A percentile compares a stretch with the other conserved stretches of the same genome.
phyloP scores from a whole-genome alignment of 495 filamentous ascomycete genomes.

The Sporormia fimetaria region DNA sequence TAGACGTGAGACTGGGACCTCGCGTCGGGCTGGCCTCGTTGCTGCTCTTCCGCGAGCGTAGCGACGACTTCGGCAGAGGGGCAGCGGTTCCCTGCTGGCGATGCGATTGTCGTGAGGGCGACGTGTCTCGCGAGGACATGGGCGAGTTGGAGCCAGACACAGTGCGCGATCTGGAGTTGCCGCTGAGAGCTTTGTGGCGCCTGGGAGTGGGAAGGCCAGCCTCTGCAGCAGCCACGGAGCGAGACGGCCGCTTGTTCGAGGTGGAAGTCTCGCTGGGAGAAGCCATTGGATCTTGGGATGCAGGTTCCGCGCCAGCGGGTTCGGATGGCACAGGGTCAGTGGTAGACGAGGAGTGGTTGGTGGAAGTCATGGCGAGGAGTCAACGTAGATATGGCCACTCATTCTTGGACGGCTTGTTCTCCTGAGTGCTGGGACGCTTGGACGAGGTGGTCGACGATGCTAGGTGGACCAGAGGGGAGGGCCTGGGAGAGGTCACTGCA shows the following conservation, averaged over 20 bases:
- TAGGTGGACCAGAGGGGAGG: constrained; percentile 2
- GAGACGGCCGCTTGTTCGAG: constrained; percentile 11
- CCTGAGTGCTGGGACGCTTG: background rate
- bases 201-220: constrained; percentile 1
- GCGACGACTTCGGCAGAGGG: constrained; percentile 18
- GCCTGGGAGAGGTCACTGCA: constrained; percentile 1
- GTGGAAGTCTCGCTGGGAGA: constrained; percentile 2
- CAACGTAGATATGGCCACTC: too few species aligned
- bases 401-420: too few species aligned
- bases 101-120: constrained; percentile 22
- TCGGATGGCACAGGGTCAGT: too few species aligned
- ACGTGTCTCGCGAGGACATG: constrained; percentile 30
- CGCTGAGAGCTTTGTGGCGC: constrained; percentile 11
- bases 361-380: too few species aligned
- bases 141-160: constrained; percentile 27
- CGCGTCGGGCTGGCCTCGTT: constrained; percentile 60
- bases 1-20: constrained; percentile 35
- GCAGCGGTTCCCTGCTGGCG: constrained; percentile 8
- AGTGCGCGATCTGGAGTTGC: constrained; percentile 19
- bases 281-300: too few species aligned
- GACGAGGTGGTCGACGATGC: background rate
- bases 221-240: background rate
- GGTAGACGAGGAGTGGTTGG: too few species aligned
- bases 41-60: constrained; percentile 56
- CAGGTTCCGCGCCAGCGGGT: too few species aligned